Percentiles rank a stretch among this genome's conserved stretches.
Evolutionary conservation across 2,329 filamentous ascomycete species (phyloP).

Genomic region (Beauveria varroae): DNA sequence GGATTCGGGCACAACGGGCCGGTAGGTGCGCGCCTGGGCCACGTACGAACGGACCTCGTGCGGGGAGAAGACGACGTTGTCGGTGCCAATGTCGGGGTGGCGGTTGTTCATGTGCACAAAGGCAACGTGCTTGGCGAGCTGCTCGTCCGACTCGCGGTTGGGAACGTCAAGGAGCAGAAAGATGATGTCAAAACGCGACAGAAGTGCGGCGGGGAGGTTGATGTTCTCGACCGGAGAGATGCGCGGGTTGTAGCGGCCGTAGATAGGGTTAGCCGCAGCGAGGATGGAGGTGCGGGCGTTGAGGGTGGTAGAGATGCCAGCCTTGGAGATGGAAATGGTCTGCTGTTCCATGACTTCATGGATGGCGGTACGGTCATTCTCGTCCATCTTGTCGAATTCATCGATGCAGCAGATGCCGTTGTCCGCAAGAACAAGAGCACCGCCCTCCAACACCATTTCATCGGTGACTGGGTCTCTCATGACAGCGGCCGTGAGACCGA

Average conservation of each 20-base stretch:
- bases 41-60: conserved; percentile 95
- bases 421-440: conserved; percentile 71
- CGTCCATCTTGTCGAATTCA: conserved; percentile 87
- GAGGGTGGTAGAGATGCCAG: conserved; percentile 65
- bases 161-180: conserved; percentile 96
- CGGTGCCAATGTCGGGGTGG: conserved; percentile 66
- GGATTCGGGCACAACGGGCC: conserved; percentile 73
- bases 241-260: conserved; percentile 95
- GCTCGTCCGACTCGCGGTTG: conserved; percentile 79
- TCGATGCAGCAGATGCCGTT: conserved; percentile 83
- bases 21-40: conserved; percentile 81
- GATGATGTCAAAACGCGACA: conserved; percentile 94
- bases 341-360: conserved; percentile 88
- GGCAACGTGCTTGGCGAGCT: conserved; percentile 90
- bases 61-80: conserved; percentile 72
- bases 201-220: conserved; percentile 91
- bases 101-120: conserved; percentile 95
- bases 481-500: conserved; percentile 74
- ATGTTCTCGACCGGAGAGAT: conserved; percentile 98
- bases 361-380: conserved; percentile 72
- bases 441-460: conserved; percentile 77
- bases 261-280: conserved; percentile 92
- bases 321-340: conserved; percentile 77
- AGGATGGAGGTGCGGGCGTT: conserved; percentile 95
- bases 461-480: conserved; percentile 80